phyloP scores from a whole-genome alignment of 2,329 filamentous ascomycete species.

The Calycina marina region DNA sequence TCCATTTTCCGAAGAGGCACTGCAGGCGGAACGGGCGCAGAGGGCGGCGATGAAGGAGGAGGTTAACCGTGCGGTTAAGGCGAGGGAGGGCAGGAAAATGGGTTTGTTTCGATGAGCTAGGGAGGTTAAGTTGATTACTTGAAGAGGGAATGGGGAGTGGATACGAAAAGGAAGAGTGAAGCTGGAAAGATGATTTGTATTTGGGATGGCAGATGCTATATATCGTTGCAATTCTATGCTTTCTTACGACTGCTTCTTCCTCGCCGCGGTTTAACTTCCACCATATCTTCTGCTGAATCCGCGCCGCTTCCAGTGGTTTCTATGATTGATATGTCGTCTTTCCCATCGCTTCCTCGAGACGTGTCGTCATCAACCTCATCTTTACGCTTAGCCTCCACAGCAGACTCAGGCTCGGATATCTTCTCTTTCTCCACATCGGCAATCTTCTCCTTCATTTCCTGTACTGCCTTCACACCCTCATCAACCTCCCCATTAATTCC shows the following conservation, averaged over 20 bases:
- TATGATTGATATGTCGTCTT: background rate
- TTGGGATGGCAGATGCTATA: too few relatives aligned
- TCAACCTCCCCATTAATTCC: slow-evolving; percentile 69
- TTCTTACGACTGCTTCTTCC: slow-evolving; percentile 2
- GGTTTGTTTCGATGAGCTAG: too few relatives aligned
- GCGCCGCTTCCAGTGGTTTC: slow-evolving; percentile 1
- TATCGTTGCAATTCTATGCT: too few relatives aligned
- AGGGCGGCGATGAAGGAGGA: too few relatives aligned
- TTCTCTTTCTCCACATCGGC: background rate
- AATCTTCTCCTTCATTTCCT: slow-evolving; percentile 19
- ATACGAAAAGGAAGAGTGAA: too few relatives aligned
- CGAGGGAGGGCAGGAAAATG: too few relatives aligned
- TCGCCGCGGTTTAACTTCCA: slow-evolving; percentile 5
- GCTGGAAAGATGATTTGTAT: too few relatives aligned
- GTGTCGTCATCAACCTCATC: slow-evolving; percentile 3
- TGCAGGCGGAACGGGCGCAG: too few relatives aligned
- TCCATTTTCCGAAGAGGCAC: too few relatives aligned
- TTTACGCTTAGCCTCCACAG: slow-evolving; percentile 1
- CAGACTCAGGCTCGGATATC: slow-evolving; percentile 1
- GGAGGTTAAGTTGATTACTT: too few relatives aligned
- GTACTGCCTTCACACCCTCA: slow-evolving; percentile 58
- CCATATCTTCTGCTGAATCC: slow-evolving; percentile 7
- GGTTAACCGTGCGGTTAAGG: too few relatives aligned
- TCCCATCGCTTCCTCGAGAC: slow-evolving; percentile 2
- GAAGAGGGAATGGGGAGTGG: too few relatives aligned